Evolutionary conservation across 106 monocot genomes (phyloP).

Genomic region (Dendrobium catenatum): DNA sequence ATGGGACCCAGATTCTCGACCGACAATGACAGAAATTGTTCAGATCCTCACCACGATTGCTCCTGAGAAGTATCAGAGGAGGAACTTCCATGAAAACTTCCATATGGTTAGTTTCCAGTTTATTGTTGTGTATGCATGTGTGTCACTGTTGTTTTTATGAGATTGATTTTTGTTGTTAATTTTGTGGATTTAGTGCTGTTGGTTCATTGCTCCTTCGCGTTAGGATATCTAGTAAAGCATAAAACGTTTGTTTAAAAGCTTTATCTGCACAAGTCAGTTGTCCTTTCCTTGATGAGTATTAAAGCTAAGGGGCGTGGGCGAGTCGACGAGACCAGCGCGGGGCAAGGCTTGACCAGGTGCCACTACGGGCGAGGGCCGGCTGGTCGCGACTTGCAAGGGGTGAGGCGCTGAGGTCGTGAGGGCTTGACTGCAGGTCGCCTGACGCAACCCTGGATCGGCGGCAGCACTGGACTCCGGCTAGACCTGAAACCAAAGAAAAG

Average conservation of each 20-base stretch:
- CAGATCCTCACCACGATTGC: constrained; percentile 72
- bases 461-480: too few species aligned
- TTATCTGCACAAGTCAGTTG: neutral
- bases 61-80: constrained; percentile 37
- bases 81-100: constrained; percentile 37
- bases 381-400: too few species aligned
- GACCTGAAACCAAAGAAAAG: too few species aligned
- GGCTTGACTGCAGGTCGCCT: too few species aligned
- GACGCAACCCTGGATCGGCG: too few species aligned
- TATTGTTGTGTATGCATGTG: too few species aligned
- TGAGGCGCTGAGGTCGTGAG: too few species aligned
- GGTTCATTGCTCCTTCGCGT: neutral
- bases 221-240: neutral
- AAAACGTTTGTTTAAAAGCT: neutral
- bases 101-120: constrained; percentile 27
- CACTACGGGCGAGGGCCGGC: too few species aligned
- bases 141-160: neutral
- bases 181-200: neutral
- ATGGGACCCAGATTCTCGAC: constrained; percentile 79
- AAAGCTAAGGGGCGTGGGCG: too few species aligned
- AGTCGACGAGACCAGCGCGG: too few species aligned
- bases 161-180: neutral
- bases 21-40: constrained; percentile 91
- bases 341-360: too few species aligned
- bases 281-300: too few species aligned